These are phyloP conservation scores for Fusarium incarnatum DNA, from an alignment of 2,329 filamentous ascomycete genomes.

Conservation along the genomic window DNA sequence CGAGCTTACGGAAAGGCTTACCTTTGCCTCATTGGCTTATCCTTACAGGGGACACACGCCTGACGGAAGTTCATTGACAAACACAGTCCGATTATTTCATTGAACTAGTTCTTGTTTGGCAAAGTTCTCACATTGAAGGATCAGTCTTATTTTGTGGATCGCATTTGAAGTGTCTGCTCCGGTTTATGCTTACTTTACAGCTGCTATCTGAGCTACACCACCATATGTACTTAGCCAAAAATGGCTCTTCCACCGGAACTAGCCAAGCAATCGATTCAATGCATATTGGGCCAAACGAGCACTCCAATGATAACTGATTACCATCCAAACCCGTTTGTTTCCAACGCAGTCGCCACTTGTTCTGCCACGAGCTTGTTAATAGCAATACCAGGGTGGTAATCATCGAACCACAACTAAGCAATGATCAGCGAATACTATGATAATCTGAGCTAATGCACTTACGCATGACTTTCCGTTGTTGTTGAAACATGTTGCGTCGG, in stretches of 20 bases:
- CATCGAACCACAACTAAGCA: constrained; percentile 56
- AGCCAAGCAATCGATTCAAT: neutral
- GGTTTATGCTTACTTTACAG: neutral
- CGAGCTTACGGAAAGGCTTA: neutral
- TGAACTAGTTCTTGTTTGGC: neutral
- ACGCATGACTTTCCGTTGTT: constrained; percentile 56
- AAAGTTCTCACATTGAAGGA: neutral
- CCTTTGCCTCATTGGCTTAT: neutral
- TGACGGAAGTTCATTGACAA: neutral
- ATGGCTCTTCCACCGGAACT: neutral
- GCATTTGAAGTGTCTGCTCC: neutral
- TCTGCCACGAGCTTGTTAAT: constrained; percentile 56
- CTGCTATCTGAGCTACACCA: neutral
- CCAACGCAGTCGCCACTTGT: constrained; percentile 47
- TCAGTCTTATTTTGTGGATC: neutral
- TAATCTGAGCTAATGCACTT: neutral
- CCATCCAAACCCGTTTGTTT: constrained; percentile 7
- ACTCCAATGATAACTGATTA: neutral
- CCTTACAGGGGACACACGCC: too few relatives aligned
- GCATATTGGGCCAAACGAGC: neutral
- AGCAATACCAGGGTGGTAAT: constrained; percentile 56
- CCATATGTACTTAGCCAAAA: neutral
- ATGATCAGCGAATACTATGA: neutral
- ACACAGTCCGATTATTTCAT: neutral
- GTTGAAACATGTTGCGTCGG: constrained; percentile 57